Conservation (phyloP, 306 rosid species). For the Corylus heterophylla region DNA sequence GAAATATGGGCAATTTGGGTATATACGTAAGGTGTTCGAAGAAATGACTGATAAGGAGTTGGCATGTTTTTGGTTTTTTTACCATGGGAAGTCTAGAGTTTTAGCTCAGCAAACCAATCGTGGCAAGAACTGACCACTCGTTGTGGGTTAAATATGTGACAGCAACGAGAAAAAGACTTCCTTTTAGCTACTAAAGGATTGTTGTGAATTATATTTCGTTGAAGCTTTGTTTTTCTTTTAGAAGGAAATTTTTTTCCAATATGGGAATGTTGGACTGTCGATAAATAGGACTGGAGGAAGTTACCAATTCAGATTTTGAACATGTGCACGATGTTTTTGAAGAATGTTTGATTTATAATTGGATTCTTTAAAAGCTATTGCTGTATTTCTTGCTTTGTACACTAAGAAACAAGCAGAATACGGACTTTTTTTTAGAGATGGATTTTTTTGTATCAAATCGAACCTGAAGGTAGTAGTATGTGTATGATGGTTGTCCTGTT, state of each 20-base stretch:
- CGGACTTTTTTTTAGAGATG: neutral
- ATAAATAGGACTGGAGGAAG: neutral
- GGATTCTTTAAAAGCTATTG: neutral
- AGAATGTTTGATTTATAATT: neutral
- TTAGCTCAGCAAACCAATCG: neutral
- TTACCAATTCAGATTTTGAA: neutral
- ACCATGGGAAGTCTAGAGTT: neutral
- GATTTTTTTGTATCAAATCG: neutral
- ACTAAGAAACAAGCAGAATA: neutral
- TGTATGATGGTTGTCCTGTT: neutral
- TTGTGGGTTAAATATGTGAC: neutral
- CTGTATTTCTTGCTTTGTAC: neutral
- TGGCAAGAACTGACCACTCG: neutral
- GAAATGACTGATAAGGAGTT: neutral
- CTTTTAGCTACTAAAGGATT: neutral
- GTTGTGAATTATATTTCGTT: neutral
- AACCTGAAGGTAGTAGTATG: neutral
- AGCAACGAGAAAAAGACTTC: neutral
- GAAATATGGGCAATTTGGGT: neutral
- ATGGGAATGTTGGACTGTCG: neutral
- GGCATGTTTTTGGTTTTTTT: neutral
- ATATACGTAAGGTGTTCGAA: neutral
- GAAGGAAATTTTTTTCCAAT: neutral
- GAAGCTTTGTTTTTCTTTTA: neutral
- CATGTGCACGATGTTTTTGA: too few species aligned